Evolutionary conservation across 805 yeast genomes (phyloP), one percentile per base, ranked within the genome.

Genomic region (Candida nemodendra): DNA sequence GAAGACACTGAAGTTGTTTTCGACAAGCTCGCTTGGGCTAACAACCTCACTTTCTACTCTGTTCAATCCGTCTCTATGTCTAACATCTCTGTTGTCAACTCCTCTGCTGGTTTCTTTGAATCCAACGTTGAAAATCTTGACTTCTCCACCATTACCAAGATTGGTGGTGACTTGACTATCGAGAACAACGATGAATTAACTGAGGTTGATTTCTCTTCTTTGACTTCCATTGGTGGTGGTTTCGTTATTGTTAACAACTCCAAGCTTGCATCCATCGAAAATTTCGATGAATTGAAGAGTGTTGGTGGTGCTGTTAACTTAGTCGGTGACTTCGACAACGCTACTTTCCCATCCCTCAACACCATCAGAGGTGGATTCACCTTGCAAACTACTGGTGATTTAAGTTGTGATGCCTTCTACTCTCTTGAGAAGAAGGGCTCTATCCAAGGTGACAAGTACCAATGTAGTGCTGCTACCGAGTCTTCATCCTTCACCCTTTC

Each of bases 281-380:
- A 88, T 61, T 86, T 93, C 79, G 80, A 81, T 53, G 61, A 72
- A 50, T 74, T 93, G 58, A 66, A 72, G 62, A 66, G 84, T 44
- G 78, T 91, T 56, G 86, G 84, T 61, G 98, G 99, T 77, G 93
- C 98, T 55, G 79, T 91, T 51, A 73, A 72, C 62, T 68, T 91
- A 50, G 67, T 65, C 50, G 99, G 99, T 74, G 71, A 76, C 67
- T 87, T 88, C 69, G 72, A 80, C 63, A 76, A 79, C 59, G 93
- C 93, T 60, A 69, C 88, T 45, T 77, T 93, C 64, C 78, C 82
- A 50, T 57, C 77, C 24, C 79, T 93, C 64, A 71, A 66, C 55
- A 77, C 83, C 58, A 95, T 93, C 57, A 78, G 79, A 63, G 99
- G 99, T 78, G 96, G 95, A 66, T 95, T 90, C 69, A 69, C 71